Percentiles rank a stretch among this genome's conserved stretches.
phyloP scores from a whole-genome alignment of 257 asterid genomes.

The Nicotiana otophora region DNA sequence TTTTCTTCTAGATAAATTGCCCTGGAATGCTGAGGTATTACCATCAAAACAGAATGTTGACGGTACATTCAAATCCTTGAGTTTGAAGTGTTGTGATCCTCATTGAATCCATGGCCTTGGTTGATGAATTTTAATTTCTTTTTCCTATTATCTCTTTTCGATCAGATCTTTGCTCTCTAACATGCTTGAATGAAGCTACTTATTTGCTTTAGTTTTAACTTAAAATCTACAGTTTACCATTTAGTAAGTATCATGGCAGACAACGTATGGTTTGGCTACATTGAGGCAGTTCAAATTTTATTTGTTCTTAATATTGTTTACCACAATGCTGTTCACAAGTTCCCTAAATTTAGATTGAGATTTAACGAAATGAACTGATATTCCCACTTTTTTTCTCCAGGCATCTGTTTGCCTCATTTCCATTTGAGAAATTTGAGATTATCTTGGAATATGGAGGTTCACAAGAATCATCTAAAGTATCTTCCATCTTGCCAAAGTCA shows the following conservation, averaged over 20 bases:
- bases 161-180: constrained; percentile 1
- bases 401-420: constrained; percentile 45
- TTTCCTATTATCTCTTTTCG: not conserved
- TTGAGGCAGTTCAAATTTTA: not conserved
- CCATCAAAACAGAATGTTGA: not conserved
- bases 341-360: constrained; percentile 2
- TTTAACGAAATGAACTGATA: constrained; percentile 20
- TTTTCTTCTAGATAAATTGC: not conserved
- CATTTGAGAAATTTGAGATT: constrained; percentile 38
- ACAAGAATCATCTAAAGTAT: constrained; percentile 41
- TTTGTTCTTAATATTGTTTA: constrained; percentile 6
- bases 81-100: not conserved
- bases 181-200: not conserved
- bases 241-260: not conserved
- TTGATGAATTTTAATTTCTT: not conserved
- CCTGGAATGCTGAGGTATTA: not conserved
- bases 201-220: not conserved
- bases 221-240: not conserved
- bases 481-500: constrained; percentile 29
- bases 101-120: not conserved
- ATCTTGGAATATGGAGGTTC: constrained; percentile 72
- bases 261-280: not conserved
- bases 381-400: constrained; percentile 26
- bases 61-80: not conserved
- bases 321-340: constrained; percentile 5